Conservation (phyloP, 169 alveolate genomes). For the Plasmodium reichenowi region DNA sequence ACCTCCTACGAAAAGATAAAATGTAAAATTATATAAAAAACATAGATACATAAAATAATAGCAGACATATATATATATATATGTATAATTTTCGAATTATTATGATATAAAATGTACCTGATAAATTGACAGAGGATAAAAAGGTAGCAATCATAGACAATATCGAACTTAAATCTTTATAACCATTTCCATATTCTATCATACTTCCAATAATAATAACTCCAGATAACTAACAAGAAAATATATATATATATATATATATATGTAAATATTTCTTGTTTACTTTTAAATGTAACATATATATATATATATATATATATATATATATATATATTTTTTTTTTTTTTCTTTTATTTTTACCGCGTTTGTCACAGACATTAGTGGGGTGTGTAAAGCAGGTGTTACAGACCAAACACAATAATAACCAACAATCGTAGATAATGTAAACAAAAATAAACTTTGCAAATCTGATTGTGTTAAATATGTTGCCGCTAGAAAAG, state of each 20-base stretch:
- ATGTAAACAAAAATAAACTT: slow-evolving; percentile 50
- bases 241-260: not conserved
- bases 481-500: slow-evolving; percentile 24
- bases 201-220: slow-evolving; percentile 91
- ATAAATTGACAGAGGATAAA: slow-evolving; percentile 76
- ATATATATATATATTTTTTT: no score
- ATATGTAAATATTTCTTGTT: not conserved
- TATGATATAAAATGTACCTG: slow-evolving; percentile 70
- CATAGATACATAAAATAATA: slow-evolving; percentile 17
- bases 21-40: slow-evolving; percentile 45
- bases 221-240: slow-evolving; percentile 82
- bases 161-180: slow-evolving; percentile 31
- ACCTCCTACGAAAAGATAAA: slow-evolving; percentile 89
- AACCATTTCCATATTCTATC: slow-evolving; percentile 80
- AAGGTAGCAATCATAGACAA: slow-evolving; percentile 74
- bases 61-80: slow-evolving; percentile 20
- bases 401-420: slow-evolving; percentile 92
- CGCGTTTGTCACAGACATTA: slow-evolving; percentile 95
- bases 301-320: not conserved
- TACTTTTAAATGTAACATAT: not conserved
- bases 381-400: slow-evolving; percentile 94
- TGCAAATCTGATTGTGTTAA: slow-evolving; percentile 66
- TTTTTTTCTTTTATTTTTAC: slow-evolving; percentile 47
- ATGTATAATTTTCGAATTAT: not conserved
- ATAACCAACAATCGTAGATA: slow-evolving; percentile 91